phyloP scores from a whole-genome alignment of 1,139 yeast genomes.

The Suzukiozyma palmioleophila region DNA sequence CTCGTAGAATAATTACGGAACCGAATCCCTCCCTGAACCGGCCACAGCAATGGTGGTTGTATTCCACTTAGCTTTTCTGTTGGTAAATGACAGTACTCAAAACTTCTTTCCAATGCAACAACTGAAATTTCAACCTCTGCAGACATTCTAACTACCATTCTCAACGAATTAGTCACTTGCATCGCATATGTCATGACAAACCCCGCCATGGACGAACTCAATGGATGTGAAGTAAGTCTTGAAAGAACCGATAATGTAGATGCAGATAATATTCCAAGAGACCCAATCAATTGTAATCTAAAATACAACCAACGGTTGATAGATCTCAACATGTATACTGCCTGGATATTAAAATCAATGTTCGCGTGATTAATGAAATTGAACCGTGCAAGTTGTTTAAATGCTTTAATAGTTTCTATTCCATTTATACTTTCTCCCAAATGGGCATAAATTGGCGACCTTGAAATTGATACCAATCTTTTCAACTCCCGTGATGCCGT shows the following conservation, averaged over 20 bases:
- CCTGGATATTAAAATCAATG: constrained; percentile 59
- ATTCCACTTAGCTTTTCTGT: constrained; percentile 22
- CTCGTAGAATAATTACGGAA: constrained; percentile 26
- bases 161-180: constrained; percentile 23
- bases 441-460: constrained; percentile 61
- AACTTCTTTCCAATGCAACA: constrained; percentile 28
- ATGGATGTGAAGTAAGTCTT: constrained; percentile 15
- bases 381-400: constrained; percentile 49
- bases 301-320: constrained; percentile 31
- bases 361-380: constrained; percentile 51
- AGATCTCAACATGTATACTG: constrained; percentile 48
- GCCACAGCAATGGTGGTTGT: constrained; percentile 25
- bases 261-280: constrained; percentile 23
- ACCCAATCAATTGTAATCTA: constrained; percentile 27
- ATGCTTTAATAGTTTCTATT: constrained; percentile 57
- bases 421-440: constrained; percentile 61
- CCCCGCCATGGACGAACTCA: constrained; percentile 29
- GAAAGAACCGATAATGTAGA: constrained; percentile 21
- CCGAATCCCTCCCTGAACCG: constrained; percentile 21
- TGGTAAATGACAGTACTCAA: constrained; percentile 25
- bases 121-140: constrained; percentile 29
- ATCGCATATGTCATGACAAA: constrained; percentile 33
- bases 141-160: constrained; percentile 25
- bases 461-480: constrained; percentile 24
- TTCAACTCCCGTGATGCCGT: constrained; percentile 32